phyloP scores from a whole-genome alignment of 2,329 filamentous ascomycete genomes.

The Fusarium sp. region DNA sequence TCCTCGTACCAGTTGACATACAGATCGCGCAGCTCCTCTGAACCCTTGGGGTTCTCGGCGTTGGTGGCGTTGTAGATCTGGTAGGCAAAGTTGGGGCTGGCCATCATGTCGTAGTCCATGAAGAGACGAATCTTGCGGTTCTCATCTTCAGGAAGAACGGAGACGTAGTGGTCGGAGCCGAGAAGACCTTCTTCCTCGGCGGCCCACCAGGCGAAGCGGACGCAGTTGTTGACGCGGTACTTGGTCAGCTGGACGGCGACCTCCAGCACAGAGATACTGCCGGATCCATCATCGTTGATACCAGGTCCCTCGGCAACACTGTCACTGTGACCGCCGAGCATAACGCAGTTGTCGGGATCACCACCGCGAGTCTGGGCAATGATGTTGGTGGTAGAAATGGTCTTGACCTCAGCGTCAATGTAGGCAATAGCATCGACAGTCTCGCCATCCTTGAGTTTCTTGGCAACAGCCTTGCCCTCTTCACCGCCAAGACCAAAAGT shows the following conservation, averaged over 20 bases:
- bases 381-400: slow-evolving; percentile 67
- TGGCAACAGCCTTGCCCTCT: slow-evolving; percentile 66
- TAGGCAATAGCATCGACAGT: slow-evolving; percentile 66
- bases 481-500: slow-evolving; percentile 73
- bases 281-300: slow-evolving; percentile 83
- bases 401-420: slow-evolving; percentile 66
- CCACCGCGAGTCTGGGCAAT: slow-evolving; percentile 70
- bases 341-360: slow-evolving; percentile 71
- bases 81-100: slow-evolving; percentile 72
- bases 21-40: slow-evolving; percentile 73
- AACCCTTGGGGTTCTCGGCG: slow-evolving; percentile 74
- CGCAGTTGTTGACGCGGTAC: slow-evolving; percentile 71
- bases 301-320: slow-evolving; percentile 72
- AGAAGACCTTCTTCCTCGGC: slow-evolving; percentile 74
- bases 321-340: slow-evolving; percentile 73
- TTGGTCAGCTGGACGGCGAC: slow-evolving; percentile 68
- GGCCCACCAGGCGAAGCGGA: slow-evolving; percentile 75
- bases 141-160: slow-evolving; percentile 64
- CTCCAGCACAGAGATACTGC: slow-evolving; percentile 70
- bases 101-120: slow-evolving; percentile 78
- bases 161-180: slow-evolving; percentile 71
- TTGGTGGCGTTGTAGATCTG: slow-evolving; percentile 80
- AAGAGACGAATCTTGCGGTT: slow-evolving; percentile 72
- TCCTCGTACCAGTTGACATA: slow-evolving; percentile 74
- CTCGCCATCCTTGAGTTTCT: slow-evolving; percentile 63